Evolutionary conservation across 1,284 basidiomycete species (phyloP), one percentile per base, ranked within the genome.

Genomic region (Apiotrichum gracile): DNA sequence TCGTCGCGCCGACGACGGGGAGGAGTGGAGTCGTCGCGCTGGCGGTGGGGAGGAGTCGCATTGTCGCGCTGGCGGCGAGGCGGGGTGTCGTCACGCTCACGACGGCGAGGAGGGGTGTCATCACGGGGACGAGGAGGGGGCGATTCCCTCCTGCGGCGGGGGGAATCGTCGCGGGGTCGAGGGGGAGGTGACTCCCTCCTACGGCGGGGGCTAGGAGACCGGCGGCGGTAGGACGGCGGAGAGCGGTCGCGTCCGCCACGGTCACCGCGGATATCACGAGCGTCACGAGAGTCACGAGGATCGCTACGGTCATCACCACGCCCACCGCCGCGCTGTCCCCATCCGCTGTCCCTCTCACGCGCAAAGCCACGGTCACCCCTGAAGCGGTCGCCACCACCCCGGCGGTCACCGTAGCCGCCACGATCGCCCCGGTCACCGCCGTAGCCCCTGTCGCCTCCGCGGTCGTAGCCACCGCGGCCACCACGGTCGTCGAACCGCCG

Each of bases 291-390:
- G 24, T 21, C 40, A 14, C 34, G 49, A 21, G 41, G 34, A 17
- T 38, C 37, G 12, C 37, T 19, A 10, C 37, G 37, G 37, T 9
- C n/a, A 38, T n/a, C 16, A 24, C 21, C 19, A 16, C 22, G 29
- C 9, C 42, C 14, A 19, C 27, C 38, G 19, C 43, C 7, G 43
- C 43, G 43, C n/a, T 13, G 29, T 12, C 43, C 50, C 35, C 47
- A 60, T 8, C 58, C 54, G 12, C 51, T 38, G 29, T 56, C 57
- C 17, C 57, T 51, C 29, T 52, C 50, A 10, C 53, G 50, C 4
- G 37, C 52, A 26, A 31, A 47, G 12, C 40, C 33, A 12, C 38
- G 24, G 40, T 14, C 40, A 9, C 8, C 51, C 46, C 3, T 21
- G 38, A 17, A 22, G 24, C 56, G 52, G 7, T 27, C 51, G 24